Percentiles rank a stretch among this genome's conserved stretches.
These are phyloP conservation scores for Boletus insuetus DNA, from an alignment of 768 basidiomycete genomes.

Conservation along the genomic window DNA sequence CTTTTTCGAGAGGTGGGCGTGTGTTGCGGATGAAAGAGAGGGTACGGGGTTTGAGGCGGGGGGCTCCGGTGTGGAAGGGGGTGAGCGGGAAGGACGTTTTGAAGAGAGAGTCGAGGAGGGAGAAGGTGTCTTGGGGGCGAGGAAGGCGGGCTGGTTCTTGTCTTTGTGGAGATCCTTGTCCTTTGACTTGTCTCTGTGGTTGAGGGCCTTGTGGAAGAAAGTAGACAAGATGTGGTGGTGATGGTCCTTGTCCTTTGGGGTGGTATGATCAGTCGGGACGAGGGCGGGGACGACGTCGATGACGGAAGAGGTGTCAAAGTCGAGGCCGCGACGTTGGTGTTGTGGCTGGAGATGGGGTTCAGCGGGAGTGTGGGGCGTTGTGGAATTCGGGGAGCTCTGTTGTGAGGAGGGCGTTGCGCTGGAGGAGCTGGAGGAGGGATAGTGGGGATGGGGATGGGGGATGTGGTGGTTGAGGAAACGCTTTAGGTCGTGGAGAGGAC, in stretches of 20 bases:
- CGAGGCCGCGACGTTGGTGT: slow-evolving; percentile 34
- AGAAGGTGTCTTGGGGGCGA: slow-evolving; percentile 31
- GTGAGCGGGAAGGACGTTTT: slow-evolving; percentile 27
- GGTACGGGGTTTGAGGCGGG: slow-evolving; percentile 38
- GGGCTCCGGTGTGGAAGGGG: slow-evolving; percentile 24
- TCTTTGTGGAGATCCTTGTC: neutral
- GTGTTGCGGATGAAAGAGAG: slow-evolving; percentile 77
- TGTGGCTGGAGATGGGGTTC: slow-evolving; percentile 34
- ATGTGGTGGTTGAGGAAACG: slow-evolving; percentile 94
- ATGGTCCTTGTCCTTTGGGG: slow-evolving; percentile 25
- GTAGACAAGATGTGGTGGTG: slow-evolving; percentile 27
- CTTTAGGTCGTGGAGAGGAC: slow-evolving; percentile 88
- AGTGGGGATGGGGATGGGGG: slow-evolving; percentile 44
- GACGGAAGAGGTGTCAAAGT: slow-evolving; percentile 36
- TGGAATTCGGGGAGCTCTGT: slow-evolving; percentile 25
- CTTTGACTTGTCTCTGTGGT: slow-evolving; percentile 29
- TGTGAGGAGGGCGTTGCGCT: slow-evolving; percentile 26
- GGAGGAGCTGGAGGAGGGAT: slow-evolving; percentile 17
- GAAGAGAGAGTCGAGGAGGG: slow-evolving; percentile 29
- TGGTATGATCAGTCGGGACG: slow-evolving; percentile 13
- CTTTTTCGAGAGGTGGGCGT: slow-evolving; percentile 94
- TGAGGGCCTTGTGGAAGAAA: slow-evolving; percentile 36
- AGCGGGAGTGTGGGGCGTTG: slow-evolving; percentile 25
- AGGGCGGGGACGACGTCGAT: slow-evolving; percentile 32
- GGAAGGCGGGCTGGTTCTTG: neutral